phyloP scores from a whole-genome alignment of 805 yeast species.

The Candida patagonica region DNA sequence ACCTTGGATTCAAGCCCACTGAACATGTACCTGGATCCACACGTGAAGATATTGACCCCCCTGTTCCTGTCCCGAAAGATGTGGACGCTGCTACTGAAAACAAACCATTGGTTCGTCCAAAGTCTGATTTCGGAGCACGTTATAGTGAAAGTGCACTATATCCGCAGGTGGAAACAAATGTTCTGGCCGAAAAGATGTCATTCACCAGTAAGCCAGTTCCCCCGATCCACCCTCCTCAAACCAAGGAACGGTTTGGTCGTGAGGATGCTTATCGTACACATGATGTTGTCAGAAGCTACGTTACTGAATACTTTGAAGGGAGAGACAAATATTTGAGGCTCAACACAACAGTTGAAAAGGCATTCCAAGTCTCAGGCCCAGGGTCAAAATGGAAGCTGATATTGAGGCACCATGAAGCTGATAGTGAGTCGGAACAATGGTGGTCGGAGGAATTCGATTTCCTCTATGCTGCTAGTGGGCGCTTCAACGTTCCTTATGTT shows the following conservation, averaged over 20 bases:
- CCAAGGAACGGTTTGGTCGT: constrained; percentile 3
- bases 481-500: constrained; percentile 47
- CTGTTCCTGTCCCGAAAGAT: no score
- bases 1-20: no score
- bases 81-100: not conserved
- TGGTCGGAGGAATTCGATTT: constrained; percentile 55
- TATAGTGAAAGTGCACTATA: constrained; percentile 6
- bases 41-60: no score
- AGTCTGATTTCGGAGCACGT: no score
- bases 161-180: constrained; percentile 13
- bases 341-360: constrained; percentile 26
- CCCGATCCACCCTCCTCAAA: not conserved
- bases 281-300: constrained; percentile 4
- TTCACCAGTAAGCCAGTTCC: constrained; percentile 3
- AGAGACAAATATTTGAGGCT: constrained; percentile 18
- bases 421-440: no score
- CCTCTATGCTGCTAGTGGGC: constrained; percentile 53
- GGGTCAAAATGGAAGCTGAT: constrained; percentile 27
- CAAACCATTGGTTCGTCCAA: constrained; percentile 2
- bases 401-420: constrained; percentile 11
- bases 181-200: constrained; percentile 10
- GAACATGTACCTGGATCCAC: no score
- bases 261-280: constrained; percentile 8
- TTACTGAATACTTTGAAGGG: constrained; percentile 4
- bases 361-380: constrained; percentile 19